A percentile compares a stretch with the other conserved stretches of the same genome.
phyloP scores from a whole-genome alignment of 116 monocot genomes.

The Zostera marina region DNA sequence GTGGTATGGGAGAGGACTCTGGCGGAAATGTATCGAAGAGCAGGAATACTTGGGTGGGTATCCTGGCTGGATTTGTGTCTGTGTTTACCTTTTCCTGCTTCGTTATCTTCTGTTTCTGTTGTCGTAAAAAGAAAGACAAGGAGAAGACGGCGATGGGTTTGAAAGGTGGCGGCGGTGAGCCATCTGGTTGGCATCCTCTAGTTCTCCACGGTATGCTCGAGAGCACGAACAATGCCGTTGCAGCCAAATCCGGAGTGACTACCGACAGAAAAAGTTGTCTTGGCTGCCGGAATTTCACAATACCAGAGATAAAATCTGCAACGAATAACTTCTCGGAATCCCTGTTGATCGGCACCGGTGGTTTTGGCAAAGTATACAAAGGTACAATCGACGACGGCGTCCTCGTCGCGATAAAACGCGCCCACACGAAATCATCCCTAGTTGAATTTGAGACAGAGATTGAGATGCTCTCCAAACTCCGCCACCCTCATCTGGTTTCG shows the following conservation, averaged over 20 bases:
- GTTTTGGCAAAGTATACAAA: slow-evolving; percentile 68
- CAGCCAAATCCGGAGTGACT: not conserved
- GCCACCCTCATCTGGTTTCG: slow-evolving; percentile 57
- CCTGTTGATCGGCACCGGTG: slow-evolving; percentile 52
- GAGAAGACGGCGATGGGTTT: not conserved
- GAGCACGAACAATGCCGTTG: slow-evolving; percentile 22
- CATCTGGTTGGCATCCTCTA: slow-evolving; percentile 30
- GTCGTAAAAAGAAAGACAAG: slow-evolving; percentile 13
- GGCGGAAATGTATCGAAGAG: slow-evolving; percentile 1
- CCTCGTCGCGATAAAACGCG: slow-evolving; percentile 48
- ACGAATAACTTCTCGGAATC: slow-evolving; percentile 56
- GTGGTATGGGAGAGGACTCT: not conserved
- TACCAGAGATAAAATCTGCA: slow-evolving; percentile 32
- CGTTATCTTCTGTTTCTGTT: slow-evolving; percentile 7
- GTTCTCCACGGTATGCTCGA: slow-evolving; percentile 17
- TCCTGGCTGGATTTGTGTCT: slow-evolving; percentile 11
- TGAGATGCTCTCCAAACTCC: slow-evolving; percentile 56
- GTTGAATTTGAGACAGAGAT: slow-evolving; percentile 71
- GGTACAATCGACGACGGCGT: slow-evolving; percentile 36
- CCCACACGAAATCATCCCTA: slow-evolving; percentile 26
- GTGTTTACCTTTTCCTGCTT: slow-evolving; percentile 6
- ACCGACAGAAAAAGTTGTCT: slow-evolving; percentile 8
- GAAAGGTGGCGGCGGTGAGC: not conserved
- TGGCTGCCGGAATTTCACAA: slow-evolving; percentile 21
- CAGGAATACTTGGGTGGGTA: slow-evolving; percentile 12